Evolutionary conservation across 129 eudicot genomes (phyloP).

Genomic region (Pulicaria dysenterica): DNA sequence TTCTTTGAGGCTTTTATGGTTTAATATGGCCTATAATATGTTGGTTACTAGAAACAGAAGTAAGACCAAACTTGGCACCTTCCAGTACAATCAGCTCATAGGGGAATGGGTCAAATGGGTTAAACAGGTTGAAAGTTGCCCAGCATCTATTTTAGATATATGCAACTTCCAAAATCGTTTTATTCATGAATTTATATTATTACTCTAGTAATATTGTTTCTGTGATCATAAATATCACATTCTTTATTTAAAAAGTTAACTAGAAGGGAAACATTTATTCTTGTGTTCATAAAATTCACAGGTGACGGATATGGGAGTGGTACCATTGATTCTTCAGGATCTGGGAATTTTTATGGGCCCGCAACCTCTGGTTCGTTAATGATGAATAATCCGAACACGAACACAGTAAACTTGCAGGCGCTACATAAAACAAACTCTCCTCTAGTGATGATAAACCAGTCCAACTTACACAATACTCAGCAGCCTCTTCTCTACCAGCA

Average conservation of each 20-base stretch:
- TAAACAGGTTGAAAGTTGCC: neutral
- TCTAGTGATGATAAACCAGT: conserved; percentile 42
- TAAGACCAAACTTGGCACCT: too few relatives aligned
- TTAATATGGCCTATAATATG: too few relatives aligned
- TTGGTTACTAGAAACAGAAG: too few relatives aligned
- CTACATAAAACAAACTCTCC: conserved; percentile 49
- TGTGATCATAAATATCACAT: too few relatives aligned
- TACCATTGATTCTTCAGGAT: conserved; percentile 50
- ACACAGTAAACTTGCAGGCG: conserved; percentile 54
- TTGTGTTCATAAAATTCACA: conserved; percentile 25
- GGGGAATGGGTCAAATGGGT: neutral
- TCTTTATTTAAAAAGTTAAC: neutral
- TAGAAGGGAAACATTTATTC: neutral
- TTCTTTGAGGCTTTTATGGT: too few relatives aligned
- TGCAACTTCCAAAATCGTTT: neutral
- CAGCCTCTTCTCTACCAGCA: conserved; percentile 49
- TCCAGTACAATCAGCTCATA: too few relatives aligned
- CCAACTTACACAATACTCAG: conserved; percentile 42
- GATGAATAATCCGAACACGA: conserved; percentile 57
- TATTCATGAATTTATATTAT: neutral
- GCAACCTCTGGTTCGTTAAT: conserved; percentile 46
- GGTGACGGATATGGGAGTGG: conserved; percentile 65
- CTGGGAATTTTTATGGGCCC: conserved; percentile 59
- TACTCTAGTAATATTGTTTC: neutral
- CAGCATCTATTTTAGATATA: neutral